Base-by-base conservation (phyloP, 108 stramenopile genomes). In the Conticribra weissflogii region DNA sequence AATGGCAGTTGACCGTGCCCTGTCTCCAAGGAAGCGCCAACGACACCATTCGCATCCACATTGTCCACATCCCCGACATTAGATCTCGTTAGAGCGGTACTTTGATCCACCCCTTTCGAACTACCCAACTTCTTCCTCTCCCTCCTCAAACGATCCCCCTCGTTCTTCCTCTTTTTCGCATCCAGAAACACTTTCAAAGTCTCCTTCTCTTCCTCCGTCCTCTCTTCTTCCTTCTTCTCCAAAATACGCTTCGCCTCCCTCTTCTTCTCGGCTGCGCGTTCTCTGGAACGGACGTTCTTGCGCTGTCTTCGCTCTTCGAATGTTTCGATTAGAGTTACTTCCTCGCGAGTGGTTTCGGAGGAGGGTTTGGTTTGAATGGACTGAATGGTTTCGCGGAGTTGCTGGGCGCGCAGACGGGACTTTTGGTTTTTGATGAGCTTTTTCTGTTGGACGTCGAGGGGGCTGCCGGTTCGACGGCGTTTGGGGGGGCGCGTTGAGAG, bases 141-240 rank as follows among this genome's bases (percentile, higher is more conserved):
- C 46, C 92, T 82, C 27, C 92, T 76, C 59, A 88, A 46, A 31
- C 92, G 79, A 79, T 93, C 92, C 15, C 89, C 89, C 68, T 90
- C 92, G 64, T 90, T 93, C 86, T 93, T 93, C 56, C 88, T 53
- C 33, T 83, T 84, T 73, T 88, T 93, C 21, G 85, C 88, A 21
- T 45, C 53, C 32, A 90, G 53, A 5, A 83, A 80, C 19, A 69
- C 72, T 22, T 81, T 76, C 70, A 88, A 63, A 52, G 81, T 79
- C 60, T 84, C 81, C 28, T 55, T 76, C 71, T 93, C 92, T 52
- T 86, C 86, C 58, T 85, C 79, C 5, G 86, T 82, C 47, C 92
- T 59, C 54, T 88, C 86, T 52, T 78, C 68, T 60, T 89, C 92
- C 17, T 84, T 76, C 49, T 86, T 90, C 41, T 73, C 74, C 17